Conservation (phyloP, 1,139 yeast genomes). For the Kodamaea sp. region DNA sequence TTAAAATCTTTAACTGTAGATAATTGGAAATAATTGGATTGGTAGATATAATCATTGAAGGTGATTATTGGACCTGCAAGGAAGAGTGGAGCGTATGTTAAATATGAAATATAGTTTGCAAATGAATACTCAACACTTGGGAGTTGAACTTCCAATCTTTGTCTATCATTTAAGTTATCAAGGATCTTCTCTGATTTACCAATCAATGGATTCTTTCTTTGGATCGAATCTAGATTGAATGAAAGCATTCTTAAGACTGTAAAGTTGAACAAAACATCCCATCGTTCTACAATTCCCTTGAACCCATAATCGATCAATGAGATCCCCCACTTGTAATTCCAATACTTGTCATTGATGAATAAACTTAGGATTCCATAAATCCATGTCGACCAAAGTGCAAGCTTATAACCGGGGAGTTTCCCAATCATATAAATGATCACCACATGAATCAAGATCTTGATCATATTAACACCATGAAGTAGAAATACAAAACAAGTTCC, state of each 20-base stretch:
- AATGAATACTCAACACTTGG: conserved; percentile 57
- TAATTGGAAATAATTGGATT: conserved; percentile 45
- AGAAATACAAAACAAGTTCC: conserved; percentile 68
- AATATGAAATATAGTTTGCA: conserved; percentile 67
- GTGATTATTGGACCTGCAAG: conserved; percentile 95
- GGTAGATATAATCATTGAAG: conserved; percentile 86
- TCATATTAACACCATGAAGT: conserved; percentile 74
- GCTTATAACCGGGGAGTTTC: conserved; percentile 27
- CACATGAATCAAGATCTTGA: conserved; percentile 60
- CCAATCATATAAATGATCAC: conserved; percentile 53
- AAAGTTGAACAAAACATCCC: conserved; percentile 96
- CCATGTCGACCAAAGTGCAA: conserved; percentile 56
- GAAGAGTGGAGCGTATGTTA: conserved; percentile 82
- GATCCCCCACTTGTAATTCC: conserved; percentile 53
- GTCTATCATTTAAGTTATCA: conserved; percentile 50
- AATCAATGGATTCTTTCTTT: conserved; percentile 26
- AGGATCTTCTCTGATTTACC: conserved; percentile 3
- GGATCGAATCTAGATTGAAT: conserved; percentile 72
- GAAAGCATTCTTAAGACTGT: conserved; percentile 81
- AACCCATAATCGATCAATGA: conserved; percentile 53
- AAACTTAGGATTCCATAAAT: conserved; percentile 69
- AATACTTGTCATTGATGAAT: conserved; percentile 69
- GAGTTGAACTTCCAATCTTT: conserved; percentile 64
- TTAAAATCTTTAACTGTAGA: conserved; percentile 48
- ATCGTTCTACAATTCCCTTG: conserved; percentile 75